Base-by-base conservation (phyloP, 257 asterid species). In the Capsicum rhomboideum region DNA sequence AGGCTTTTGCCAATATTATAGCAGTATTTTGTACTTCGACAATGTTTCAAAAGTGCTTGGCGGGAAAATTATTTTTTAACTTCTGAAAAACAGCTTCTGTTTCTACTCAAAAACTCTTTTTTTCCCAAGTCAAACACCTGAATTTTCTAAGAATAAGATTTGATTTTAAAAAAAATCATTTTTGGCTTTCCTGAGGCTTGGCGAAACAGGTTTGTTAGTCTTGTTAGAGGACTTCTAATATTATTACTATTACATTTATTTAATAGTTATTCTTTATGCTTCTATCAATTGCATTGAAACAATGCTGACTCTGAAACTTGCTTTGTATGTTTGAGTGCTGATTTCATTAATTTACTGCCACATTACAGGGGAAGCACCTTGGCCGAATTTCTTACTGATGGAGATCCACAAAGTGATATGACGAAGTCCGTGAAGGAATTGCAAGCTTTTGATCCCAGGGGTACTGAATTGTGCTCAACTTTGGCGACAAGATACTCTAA, bases 311-410 rank as follows among this genome's bases (percentile, higher is more conserved):
- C n/a, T n/a, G n/a, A 46, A 12, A 50, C 46, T 49, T 49, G 40
- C 28, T 69, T 71, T 75, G 42, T 75, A 50, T 49, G 63, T 75
- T 26, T 26, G 61, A 58, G 46, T 28, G 26, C 81, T 75, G 59
- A 52, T 75, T 75, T 46, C 59, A 26, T 49, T 21, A 74, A 46
- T 46, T 75, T 75, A 46, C 80, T 74, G 40, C 42, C 40, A 46
- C 58, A 14, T 83, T 87, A 56, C 89, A 93, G 96, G 46, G 97
- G 96, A 83, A 91, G 91, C 81, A 78, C 40, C 21, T 87, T 93
- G 89, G 94, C 90, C 10, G 91, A 92, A 84, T 92, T 93, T 88
- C 93, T 93, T 23, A 92, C 91, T 5, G 90, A 82, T 58, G 90
- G 91, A 80, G 88, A 92, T 72, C 90, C 90, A 14, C 61, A 87